These are phyloP conservation scores for Apiotrichum siamense DNA, from an alignment of 1,284 basidiomycete genomes.

Conservation along the genomic window DNA sequence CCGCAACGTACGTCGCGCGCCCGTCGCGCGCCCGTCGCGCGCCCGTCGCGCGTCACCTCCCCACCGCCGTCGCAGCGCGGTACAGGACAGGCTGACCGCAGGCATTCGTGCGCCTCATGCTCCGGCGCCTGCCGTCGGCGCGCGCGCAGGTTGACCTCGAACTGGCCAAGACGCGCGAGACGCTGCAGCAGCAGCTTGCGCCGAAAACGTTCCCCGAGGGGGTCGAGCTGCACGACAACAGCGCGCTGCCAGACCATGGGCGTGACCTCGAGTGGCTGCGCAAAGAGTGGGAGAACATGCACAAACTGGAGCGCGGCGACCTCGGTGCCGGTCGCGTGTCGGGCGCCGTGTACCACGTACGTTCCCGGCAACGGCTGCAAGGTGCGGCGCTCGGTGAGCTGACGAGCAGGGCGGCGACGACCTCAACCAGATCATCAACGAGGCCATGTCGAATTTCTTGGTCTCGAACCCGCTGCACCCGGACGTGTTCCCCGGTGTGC, in stretches of 20 bases:
- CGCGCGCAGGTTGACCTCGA: conserved; percentile 62
- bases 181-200: conserved; percentile 62
- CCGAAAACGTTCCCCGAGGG: conserved; percentile 53
- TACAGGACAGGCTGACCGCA: conserved; percentile 30
- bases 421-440: conserved; percentile 52
- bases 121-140: conserved; percentile 66
- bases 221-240: conserved; percentile 51
- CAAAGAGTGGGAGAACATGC: conserved; percentile 71
- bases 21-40: background rate
- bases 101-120: conserved; percentile 58
- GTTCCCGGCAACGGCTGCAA: too few relatives aligned
- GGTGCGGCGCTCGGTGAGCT: background rate
- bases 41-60: background rate
- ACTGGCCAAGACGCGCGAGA: conserved; percentile 60
- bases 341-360: conserved; percentile 76
- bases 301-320: conserved; percentile 58
- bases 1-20: conserved; percentile 25
- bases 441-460: conserved; percentile 47
- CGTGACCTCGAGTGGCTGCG: conserved; percentile 69
- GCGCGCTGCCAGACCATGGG: conserved; percentile 62
- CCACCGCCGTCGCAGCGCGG: background rate
- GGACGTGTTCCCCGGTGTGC: conserved; percentile 81
- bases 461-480: conserved; percentile 84
- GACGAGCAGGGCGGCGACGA: conserved; percentile 72
- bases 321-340: conserved; percentile 65